Base-by-base conservation (phyloP, 2,329 filamentous ascomycete species). In the Pseudogymnoascus sp. region DNA sequence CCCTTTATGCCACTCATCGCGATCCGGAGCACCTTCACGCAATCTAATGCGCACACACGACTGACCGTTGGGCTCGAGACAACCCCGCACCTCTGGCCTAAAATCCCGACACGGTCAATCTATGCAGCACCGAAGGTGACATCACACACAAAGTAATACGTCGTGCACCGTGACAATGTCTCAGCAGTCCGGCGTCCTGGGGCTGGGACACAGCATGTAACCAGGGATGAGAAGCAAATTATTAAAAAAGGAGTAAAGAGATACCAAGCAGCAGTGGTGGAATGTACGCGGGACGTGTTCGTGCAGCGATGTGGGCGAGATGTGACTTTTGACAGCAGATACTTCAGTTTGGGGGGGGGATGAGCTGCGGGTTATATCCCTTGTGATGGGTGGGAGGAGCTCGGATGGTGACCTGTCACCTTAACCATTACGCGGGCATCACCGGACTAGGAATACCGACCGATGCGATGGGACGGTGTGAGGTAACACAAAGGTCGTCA, bases 241-340 rank as follows among this genome's bases (percentile, higher is more conserved):
- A 33, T 33, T 15, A 12, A 9, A 39, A 21, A 18, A 13, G 21
- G 12, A 31, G 33, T 12, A 48, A 55, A 52, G 27, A 31, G 48
- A 18, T 55, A 55, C 48, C 29, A 33, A 55, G 29, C 29, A 52
- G 29, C 48, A 33, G 48, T 21, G 48, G 48, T 55, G 48, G 48
- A 55, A 55, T 55, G 48, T 55, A 55, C 7, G 48, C 2, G 48
- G 42, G 15, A 55, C 48, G 29, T 33, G 48, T 55, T 55, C 48
- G 29, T 55, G 48, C 48, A 55, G 48, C 48, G 48, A 55, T n/a
- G 10, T 55, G 48, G 48, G 48, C 48, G 48, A 55, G 48, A 55
- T 55, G 48, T 55, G 48, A 55, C 9, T 33, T 18, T 55, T 55
- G 48, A 33, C 48, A 8, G 10, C 48, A 55, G 15, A 55, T 55